These are phyloP conservation scores for Thalassia testudinum DNA, from an alignment of 116 monocot genomes.

Conservation along the genomic window DNA sequence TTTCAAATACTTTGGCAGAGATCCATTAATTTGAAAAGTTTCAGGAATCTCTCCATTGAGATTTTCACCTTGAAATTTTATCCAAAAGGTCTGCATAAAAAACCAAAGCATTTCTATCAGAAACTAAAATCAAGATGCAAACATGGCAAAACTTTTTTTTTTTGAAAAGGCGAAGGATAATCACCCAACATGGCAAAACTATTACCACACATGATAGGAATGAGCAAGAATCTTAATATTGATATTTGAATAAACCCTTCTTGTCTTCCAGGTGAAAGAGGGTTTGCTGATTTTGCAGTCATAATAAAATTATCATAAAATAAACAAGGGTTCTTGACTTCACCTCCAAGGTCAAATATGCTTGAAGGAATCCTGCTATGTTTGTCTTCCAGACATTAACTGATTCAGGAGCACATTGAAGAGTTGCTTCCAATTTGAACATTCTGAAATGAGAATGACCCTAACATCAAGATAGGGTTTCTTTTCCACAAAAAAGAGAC, in stretches of 20 bases:
- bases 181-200: too few species aligned
- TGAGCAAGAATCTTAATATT: too few species aligned
- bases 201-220: too few species aligned
- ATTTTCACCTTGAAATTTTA: constrained; percentile 27
- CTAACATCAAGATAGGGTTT: too few species aligned
- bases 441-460: constrained; percentile 27
- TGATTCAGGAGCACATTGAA: constrained; percentile 4
- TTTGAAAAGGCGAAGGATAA: too few species aligned
- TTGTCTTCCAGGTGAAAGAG: too few species aligned
- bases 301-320: neutral
- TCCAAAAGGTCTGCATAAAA: constrained; percentile 34
- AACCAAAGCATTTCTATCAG: neutral
- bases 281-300: too few species aligned
- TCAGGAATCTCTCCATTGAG: constrained; percentile 1
- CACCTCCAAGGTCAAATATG: constrained; percentile 59
- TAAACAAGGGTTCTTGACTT: constrained; percentile 1
- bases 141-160: too few species aligned
- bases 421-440: constrained; percentile 34
- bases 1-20: constrained; percentile 31
- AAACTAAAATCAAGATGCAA: too few species aligned
- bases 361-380: constrained; percentile 24
- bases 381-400: constrained; percentile 9
- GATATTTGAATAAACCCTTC: too few species aligned
- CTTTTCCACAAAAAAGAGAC: too few species aligned
- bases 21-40: constrained; percentile 1